Base-by-base conservation (phyloP, 1,284 basidiomycete species). In the Rhodofomes roseus region DNA sequence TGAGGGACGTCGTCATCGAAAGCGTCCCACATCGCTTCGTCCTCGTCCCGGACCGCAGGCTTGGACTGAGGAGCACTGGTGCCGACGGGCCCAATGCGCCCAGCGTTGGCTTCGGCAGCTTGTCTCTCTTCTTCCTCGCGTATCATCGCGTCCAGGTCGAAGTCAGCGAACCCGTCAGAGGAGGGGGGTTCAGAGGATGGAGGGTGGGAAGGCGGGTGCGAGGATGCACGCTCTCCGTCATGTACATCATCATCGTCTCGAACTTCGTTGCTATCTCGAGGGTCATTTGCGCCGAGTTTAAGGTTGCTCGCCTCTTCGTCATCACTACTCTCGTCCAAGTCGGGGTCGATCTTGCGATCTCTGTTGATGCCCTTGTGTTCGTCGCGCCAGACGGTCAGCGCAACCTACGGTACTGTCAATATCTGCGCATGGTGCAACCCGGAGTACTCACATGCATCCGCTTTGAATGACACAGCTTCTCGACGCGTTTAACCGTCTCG, bases 381-480 rank as follows among this genome's bases (percentile, higher is more conserved):
- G 67, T 92, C 89, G 54, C 81, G 78, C 89, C 89, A 92, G n/a
- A 85, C 83, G 31, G 87, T 82, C 18, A 92, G 71, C 27, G 82
- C 79, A 31, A 87, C 84, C 90, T 91, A 43, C 43, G 37, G 27
- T n/a, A 8, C 11, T 16, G 48, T 54, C 59, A 29, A 62, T 57
- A 40, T 18, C 50, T 23, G 20, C 27, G 36, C 54, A 56, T 25
- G 23, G 29, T 6, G 18, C 56, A 34, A 51, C 18, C 31, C 44
- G 36, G 44, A 31, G 44, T 40, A 75, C 82, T 64, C 71, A 96
- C 95, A 74, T 89, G 82, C 87, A 96, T 92, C 14, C 90, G 82
- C 54, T 85, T 85, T 1, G 89, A 87, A 65, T 91, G 90, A 70
- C 93, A 96, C 2, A 96, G 73, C 65, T 88, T 92, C 77, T 97